Conservation (phyloP, 225 moss, liverwort and hornwort species). For the Pseudisothecium myosuroides region DNA sequence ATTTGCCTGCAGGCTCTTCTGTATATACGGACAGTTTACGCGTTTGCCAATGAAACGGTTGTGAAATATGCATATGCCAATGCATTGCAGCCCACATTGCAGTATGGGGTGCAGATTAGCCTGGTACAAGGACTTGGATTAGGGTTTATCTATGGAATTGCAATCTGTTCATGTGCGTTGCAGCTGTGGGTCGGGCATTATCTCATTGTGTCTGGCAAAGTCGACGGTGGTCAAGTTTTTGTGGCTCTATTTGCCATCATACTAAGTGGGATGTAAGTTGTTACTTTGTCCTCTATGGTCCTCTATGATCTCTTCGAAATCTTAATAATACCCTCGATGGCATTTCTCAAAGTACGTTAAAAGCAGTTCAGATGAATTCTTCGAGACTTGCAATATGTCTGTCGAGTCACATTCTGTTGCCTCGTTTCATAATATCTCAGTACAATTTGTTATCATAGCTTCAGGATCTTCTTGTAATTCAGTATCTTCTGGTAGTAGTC, state of each 20-base stretch:
- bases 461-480: neutral
- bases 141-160: slow-evolving; percentile 59
- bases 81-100: slow-evolving; percentile 49
- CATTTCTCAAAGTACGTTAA: neutral
- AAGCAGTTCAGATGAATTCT: neutral
- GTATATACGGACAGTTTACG: slow-evolving; percentile 64
- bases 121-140: slow-evolving; percentile 61
- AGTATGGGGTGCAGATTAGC: slow-evolving; percentile 55
- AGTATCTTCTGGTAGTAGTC: neutral
- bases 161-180: slow-evolving; percentile 57
- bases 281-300: neutral
- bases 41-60: slow-evolving; percentile 59
- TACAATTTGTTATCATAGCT: neutral
- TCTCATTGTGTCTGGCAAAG: slow-evolving; percentile 28
- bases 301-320: neutral
- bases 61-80: slow-evolving; percentile 58
- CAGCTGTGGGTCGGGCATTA: slow-evolving; percentile 61
- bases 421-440: neutral
- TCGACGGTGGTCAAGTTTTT: slow-evolving; percentile 45
- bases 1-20: slow-evolving; percentile 46
- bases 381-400: neutral
- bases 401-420: neutral
- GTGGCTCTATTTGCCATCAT: slow-evolving; percentile 54
- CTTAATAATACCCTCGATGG: neutral
- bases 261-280: slow-evolving; percentile 51